These are phyloP conservation scores for Pseudogymnoascus verrucosus DNA, from an alignment of 2,329 filamentous ascomycete species.

Conservation along the genomic window DNA sequence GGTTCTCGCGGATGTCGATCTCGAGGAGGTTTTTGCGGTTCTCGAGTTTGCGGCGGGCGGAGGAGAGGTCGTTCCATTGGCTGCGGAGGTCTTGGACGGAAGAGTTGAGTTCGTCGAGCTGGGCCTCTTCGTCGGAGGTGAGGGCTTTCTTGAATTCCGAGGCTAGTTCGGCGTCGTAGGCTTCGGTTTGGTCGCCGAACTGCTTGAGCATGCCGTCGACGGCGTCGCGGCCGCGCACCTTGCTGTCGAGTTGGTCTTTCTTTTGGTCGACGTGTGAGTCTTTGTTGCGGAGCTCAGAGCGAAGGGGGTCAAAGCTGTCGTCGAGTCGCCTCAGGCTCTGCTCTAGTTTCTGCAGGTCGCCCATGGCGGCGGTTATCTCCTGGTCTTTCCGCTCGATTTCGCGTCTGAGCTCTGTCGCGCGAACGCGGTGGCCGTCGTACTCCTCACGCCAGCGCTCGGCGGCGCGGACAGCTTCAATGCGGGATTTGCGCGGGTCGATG, in stretches of 20 bases:
- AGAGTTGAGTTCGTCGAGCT: constrained; percentile 62
- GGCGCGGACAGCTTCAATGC: constrained; percentile 73
- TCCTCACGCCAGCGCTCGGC: constrained; percentile 68
- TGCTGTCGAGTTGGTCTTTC: constrained; percentile 64
- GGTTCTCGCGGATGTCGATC: constrained; percentile 78
- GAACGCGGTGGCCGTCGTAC: constrained; percentile 57
- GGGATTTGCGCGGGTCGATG: constrained; percentile 77
- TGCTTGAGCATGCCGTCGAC: constrained; percentile 69
- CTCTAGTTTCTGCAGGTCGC: constrained; percentile 74
- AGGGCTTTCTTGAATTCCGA: constrained; percentile 91
- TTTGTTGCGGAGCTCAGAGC: constrained; percentile 68
- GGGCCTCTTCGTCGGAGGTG: constrained; percentile 70
- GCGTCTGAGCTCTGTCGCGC: constrained; percentile 56
- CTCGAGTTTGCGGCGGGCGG: constrained; percentile 68
- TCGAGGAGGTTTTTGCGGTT: constrained; percentile 76
- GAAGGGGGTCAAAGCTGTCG: constrained; percentile 71
- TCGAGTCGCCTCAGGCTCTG: constrained; percentile 72
- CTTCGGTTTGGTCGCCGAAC: constrained; percentile 64
- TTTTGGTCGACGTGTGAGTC: constrained; percentile 66
- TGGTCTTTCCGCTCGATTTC: constrained; percentile 77
- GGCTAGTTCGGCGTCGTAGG: constrained; percentile 71
- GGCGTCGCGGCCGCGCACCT: constrained; percentile 54
- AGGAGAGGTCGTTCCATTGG: constrained; percentile 68
- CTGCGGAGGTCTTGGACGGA: constrained; percentile 67
- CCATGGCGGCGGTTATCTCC: constrained; percentile 78